A percentile compares a stretch with the other conserved stretches of the same genome.
phyloP scores from a whole-genome alignment of 345 rosid genomes.

The Populus deltoides region DNA sequence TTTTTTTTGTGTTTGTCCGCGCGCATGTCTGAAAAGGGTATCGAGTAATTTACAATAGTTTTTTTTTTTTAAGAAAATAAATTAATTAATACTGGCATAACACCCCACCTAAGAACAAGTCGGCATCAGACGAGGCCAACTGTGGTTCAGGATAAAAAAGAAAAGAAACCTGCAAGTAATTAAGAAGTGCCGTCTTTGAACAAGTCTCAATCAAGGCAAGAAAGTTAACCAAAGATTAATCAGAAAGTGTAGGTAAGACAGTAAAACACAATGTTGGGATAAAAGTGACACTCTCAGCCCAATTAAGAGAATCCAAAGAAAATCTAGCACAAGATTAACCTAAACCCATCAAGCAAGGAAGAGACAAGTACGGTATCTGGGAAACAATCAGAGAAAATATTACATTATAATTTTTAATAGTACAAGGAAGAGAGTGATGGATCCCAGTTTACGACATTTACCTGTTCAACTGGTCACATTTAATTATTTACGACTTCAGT shows the following conservation, averaged over 20 bases:
- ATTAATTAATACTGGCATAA: too few species aligned
- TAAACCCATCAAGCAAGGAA: not conserved
- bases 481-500: too few species aligned
- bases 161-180: not conserved
- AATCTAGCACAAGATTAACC: not conserved
- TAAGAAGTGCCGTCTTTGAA: not conserved
- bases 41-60: too few species aligned
- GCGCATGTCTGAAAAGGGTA: too few species aligned
- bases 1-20: too few species aligned
- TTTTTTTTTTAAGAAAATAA: too few species aligned
- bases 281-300: not conserved
- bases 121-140: not conserved
- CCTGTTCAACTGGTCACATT: too few species aligned
- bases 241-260: not conserved
- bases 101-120: too few species aligned
- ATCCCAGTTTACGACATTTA: not conserved
- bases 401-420: not conserved
- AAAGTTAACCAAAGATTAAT: not conserved
- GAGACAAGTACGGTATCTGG: not conserved
- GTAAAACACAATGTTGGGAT: slow-evolving; percentile 16
- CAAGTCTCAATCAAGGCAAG: not conserved
- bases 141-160: not conserved
- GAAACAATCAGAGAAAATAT: slow-evolving; percentile 6
- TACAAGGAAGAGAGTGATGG: not conserved
- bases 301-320: not conserved